phyloP scores from a whole-genome alignment of 2,329 filamentous ascomycete genomes.

The Verticillium albo-atrum region DNA sequence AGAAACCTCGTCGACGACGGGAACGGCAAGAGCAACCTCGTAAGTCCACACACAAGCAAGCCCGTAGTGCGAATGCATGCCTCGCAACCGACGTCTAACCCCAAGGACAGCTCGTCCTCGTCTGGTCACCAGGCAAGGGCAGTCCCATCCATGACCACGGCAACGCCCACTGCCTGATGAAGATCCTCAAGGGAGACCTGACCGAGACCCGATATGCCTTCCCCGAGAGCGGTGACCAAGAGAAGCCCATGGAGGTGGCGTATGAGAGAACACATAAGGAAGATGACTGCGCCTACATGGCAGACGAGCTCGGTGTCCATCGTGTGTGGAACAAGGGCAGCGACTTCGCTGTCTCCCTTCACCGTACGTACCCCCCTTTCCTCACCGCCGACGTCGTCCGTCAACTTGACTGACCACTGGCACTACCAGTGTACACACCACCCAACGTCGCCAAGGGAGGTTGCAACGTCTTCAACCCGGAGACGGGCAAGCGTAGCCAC shows the following conservation, averaged over 20 bases:
- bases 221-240: conserved; percentile 39
- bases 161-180: conserved; percentile 91
- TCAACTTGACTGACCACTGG: conserved; percentile 5
- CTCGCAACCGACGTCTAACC: background rate
- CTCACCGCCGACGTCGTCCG: background rate
- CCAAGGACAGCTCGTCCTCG: conserved; percentile 65
- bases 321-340: conserved; percentile 71
- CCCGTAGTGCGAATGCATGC: background rate
- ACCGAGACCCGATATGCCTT: conserved; percentile 79
- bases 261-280: conserved; percentile 63
- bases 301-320: conserved; percentile 83
- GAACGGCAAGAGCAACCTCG: conserved; percentile 73
- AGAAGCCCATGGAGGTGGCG: conserved; percentile 39
- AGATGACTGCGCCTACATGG: conserved; percentile 85
- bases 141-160: conserved; percentile 87
- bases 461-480: conserved; percentile 75
- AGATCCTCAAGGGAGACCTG: conserved; percentile 72
- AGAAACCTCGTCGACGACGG: conserved; percentile 86
- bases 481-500: conserved; percentile 69
- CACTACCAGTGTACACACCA: conserved; percentile 68
- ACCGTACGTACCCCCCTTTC: conserved; percentile 29
- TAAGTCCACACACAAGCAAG: conserved; percentile 32
- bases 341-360: conserved; percentile 78
- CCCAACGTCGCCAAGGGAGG: conserved; percentile 82
- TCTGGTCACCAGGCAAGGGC: conserved; percentile 81